Percentiles rank a stretch among this genome's conserved stretches.
Evolutionary conservation across 2,329 filamentous ascomycete species (phyloP).

Genomic region (Sclerotiophoma versabilis): DNA sequence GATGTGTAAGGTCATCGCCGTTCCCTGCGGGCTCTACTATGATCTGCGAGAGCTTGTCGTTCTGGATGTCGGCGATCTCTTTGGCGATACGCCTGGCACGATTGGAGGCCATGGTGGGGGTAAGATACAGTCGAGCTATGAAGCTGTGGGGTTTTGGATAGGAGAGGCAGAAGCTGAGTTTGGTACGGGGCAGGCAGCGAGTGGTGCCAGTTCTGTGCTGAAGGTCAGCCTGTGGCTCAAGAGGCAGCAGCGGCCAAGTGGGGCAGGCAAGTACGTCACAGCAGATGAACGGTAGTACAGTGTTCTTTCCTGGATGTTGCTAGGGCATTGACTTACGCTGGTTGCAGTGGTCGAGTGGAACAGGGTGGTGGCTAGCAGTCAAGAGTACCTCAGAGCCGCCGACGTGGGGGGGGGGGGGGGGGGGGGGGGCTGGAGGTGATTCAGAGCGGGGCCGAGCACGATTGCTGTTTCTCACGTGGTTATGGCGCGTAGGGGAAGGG

Average conservation of each 20-base stretch:
- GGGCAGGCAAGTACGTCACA: conserved; percentile 3
- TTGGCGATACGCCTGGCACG: conserved; percentile 71
- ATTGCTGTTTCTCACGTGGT: conserved; percentile 11
- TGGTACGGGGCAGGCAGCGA: conserved; percentile 21
- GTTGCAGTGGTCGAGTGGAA: background rate
- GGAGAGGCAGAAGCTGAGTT: conserved; percentile 10
- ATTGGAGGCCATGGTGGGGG: conserved; percentile 61
- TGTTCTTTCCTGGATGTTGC: background rate
- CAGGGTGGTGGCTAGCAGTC: background rate
- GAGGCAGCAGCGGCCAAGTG: conserved; percentile 19
- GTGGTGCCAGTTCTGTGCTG: conserved; percentile 12
- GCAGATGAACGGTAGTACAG: background rate
- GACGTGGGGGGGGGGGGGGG: conserved; percentile 16
- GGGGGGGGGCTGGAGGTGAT: conserved; percentile 21
- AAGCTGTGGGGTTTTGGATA: conserved; percentile 1
- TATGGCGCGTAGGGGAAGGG: background rate
- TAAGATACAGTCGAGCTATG: background rate
- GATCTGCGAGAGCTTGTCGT: conserved; percentile 80
- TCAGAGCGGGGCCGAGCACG: conserved; percentile 21
- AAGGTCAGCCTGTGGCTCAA: conserved; percentile 39
- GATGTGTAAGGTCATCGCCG: conserved; percentile 76
- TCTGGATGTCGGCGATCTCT: conserved; percentile 76
- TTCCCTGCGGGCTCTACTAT: conserved; percentile 68
- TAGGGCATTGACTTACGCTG: conserved; percentile 1
- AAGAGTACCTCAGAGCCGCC: conserved; percentile 8